Percentiles rank a stretch among this genome's conserved stretches.
phyloP scores from a whole-genome alignment of 2,329 filamentous ascomycete species.

The Fusarium sp. region DNA sequence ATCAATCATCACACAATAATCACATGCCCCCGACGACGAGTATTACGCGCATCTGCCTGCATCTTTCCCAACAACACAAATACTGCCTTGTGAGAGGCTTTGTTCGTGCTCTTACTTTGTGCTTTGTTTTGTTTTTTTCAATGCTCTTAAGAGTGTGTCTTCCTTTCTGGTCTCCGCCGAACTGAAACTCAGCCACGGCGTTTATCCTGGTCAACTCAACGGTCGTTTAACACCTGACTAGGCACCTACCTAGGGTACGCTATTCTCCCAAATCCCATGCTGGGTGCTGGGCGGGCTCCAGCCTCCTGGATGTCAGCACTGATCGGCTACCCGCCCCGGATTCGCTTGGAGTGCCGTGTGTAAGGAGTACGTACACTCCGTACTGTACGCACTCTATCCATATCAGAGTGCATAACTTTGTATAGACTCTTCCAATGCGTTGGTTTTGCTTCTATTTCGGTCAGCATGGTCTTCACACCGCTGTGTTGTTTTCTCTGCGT shows the following conservation, averaged over 20 bases:
- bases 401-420: constrained; percentile 27
- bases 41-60: neutral
- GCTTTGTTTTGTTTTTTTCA: constrained; percentile 1
- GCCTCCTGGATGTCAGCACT: constrained; percentile 24
- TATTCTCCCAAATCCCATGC: constrained; percentile 1
- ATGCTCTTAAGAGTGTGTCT: constrained; percentile 7
- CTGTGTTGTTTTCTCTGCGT: constrained; percentile 7
- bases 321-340: constrained; percentile 48
- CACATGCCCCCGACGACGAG: neutral
- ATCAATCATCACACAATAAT: too few relatives aligned
- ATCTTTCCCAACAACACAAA: constrained; percentile 1
- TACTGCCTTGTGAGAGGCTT: constrained; percentile 4
- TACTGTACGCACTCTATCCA: constrained; percentile 35
- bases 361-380: too few relatives aligned
- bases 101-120: neutral
- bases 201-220: constrained; percentile 25
- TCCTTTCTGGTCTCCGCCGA: constrained; percentile 15
- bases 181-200: constrained; percentile 34
- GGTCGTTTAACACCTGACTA: neutral
- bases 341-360: constrained; percentile 32
- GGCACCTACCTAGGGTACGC: constrained; percentile 2
- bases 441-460: constrained; percentile 13
- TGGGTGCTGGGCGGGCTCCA: neutral
- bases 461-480: constrained; percentile 22
- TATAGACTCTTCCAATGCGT: constrained; percentile 14